phyloP scores from a whole-genome alignment of 352 stramenopile species.

The Phytopythium cucurbitacearum region DNA sequence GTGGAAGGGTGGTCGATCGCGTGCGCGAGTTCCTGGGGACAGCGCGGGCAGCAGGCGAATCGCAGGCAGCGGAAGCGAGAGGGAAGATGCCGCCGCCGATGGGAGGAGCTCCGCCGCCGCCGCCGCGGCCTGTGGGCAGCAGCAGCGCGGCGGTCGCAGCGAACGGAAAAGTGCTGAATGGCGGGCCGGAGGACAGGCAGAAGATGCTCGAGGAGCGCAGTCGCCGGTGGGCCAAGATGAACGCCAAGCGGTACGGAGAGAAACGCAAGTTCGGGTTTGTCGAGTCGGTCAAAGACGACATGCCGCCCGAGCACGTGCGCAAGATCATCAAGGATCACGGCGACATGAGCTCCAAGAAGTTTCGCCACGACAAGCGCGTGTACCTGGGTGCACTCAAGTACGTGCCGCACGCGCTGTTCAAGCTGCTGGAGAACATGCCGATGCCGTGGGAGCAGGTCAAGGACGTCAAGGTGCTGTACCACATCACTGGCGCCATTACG shows the following conservation, averaged over 20 bases:
- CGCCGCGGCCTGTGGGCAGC: no score
- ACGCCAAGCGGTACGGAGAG: slow-evolving; percentile 93
- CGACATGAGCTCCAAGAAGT: slow-evolving; percentile 99
- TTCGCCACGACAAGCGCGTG: slow-evolving; percentile 97
- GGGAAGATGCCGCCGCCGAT: no score
- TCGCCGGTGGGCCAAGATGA: slow-evolving; percentile 84
- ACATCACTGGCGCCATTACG: slow-evolving; percentile 98
- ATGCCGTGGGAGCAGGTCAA: slow-evolving; percentile 99
- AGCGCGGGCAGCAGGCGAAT: no score
- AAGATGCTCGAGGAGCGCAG: slow-evolving; percentile 77
- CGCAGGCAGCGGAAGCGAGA: no score
- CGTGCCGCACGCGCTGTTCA: slow-evolving; percentile 98
- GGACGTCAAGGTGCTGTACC: slow-evolving; percentile 99
- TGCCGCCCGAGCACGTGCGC: slow-evolving; percentile 96
- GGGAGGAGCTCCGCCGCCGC: no score
- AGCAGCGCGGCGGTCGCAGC: not conserved
- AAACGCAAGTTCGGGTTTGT: slow-evolving; percentile 94
- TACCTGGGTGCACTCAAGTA: slow-evolving; percentile 99
- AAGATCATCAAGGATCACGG: slow-evolving; percentile 99
- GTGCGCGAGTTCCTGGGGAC: no score
- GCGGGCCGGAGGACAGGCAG: slow-evolving; percentile 43
- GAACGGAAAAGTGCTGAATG: slow-evolving; percentile 9
- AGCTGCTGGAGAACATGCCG: slow-evolving; percentile 99
- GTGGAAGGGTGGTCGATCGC: no score
- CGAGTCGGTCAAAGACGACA: slow-evolving; percentile 89